Base-by-base conservation (phyloP, 768 basidiomycete genomes). In the Gloeopeniophorella convolvens region DNA sequence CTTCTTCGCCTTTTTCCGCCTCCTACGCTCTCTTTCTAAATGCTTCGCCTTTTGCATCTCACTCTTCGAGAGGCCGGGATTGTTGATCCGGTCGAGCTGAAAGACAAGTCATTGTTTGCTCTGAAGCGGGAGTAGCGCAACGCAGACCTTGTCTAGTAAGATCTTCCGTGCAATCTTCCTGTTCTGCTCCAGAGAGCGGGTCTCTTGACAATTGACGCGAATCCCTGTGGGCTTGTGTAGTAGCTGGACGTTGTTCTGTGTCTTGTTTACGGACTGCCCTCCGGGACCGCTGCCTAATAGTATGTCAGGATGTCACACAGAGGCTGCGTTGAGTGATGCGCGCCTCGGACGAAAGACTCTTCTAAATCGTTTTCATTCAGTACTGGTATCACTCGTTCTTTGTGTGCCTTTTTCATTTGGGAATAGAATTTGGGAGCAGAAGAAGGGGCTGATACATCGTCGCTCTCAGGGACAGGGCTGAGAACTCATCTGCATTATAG, bases 181-280 rank as follows among this genome's bases (percentile, higher is more conserved):
- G 62, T 97, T 97, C 57, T 82, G 75, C 26, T 78, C 70, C 39
- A 93, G 68, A 2, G 90, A 93, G 37, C 93, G 83, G 5, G 92
- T 93, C 61, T 89, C 82, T 66, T 97, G 93, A 62, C 89, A 92
- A 3, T 79, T 71, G 12, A 95, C 86, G 32, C 93, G 82, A 43
- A 94, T 74, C 5, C 91, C 89, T 16, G 89, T 90, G 2, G 93
- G 92, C 58, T 82, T 85, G 64, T 97, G 93, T 33, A 90, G 69
- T 24, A 97, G 72, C 62, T 92, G 90, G 23, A 95, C 92, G 62
- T 89, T 87, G 67, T 93, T 83, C 72, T 85, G 78, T 52, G 89
- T 91, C 71, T 96, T 97, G 73, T 97, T 95, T 64, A 95, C 83
- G 23, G 90, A 92, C 73, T 97, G 93, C n/a, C 93, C 93, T 24